Evolutionary conservation across 2,329 filamentous ascomycete species (phyloP).

Genomic region (Penicillium sp.): DNA sequence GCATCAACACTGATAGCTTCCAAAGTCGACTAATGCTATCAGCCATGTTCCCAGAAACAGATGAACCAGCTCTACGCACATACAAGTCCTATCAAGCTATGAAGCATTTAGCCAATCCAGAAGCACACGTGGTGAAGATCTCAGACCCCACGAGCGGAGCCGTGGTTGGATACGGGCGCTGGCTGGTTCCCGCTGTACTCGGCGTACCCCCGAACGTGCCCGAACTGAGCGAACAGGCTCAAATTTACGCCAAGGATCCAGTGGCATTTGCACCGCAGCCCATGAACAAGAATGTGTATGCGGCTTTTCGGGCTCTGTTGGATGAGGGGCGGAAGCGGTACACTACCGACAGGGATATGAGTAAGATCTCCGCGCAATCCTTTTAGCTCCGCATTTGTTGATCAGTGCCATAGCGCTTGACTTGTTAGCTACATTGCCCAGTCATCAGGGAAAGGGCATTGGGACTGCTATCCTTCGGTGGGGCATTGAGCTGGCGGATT

Average conservation of each 20-base stretch:
- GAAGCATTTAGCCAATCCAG: constrained; percentile 44
- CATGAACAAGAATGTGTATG: constrained; percentile 47
- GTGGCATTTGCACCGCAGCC: constrained; percentile 40
- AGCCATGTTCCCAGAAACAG: constrained; percentile 39
- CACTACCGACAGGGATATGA: constrained; percentile 22
- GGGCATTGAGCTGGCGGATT: constrained; percentile 51
- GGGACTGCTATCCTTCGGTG: constrained; percentile 48
- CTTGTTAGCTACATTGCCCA: constrained; percentile 46
- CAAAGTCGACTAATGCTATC: constrained; percentile 38
- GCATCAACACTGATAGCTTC: constrained; percentile 52
- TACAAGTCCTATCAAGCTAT: constrained; percentile 39
- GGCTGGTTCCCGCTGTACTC: constrained; percentile 38
- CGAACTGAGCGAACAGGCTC: constrained; percentile 42
- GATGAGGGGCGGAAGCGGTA: constrained; percentile 18
- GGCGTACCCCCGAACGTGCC: constrained; percentile 25
- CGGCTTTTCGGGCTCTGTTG: constrained; percentile 18
- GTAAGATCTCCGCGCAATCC: constrained; percentile 14
- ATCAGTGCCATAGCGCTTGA: constrained; percentile 38
- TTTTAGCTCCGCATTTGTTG: neutral
- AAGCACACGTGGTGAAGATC: constrained; percentile 44
- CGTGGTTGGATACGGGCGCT: constrained; percentile 52
- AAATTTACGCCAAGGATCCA: constrained; percentile 35
- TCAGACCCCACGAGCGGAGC: constrained; percentile 32
- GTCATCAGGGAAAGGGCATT: constrained; percentile 49
- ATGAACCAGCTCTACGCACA: constrained; percentile 23